Evolutionary conservation across 306 rosid species (phyloP), one percentile per base, ranked within the genome.

Genomic region (Carpinus viminea): DNA sequence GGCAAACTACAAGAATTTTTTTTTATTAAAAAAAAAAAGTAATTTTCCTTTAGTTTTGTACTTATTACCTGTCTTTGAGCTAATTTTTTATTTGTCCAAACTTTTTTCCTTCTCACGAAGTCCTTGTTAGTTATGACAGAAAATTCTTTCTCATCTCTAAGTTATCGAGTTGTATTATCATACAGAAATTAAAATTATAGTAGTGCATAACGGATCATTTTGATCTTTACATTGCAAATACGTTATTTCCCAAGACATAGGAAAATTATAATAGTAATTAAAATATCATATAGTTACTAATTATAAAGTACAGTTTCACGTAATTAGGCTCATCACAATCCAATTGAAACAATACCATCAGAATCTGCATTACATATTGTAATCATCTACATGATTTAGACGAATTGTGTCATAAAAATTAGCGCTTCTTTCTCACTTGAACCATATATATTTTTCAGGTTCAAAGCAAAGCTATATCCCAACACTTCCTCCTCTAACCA

Each of bases 391-490:
- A 60, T 26, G 18, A 26, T 60, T 60, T 60, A 2, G 16, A 28
- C 12, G 38, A 26, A 26, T 4, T 26, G 5, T 26, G 3, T 60
- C 43, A 38, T 4, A 38, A 3, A 38, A 38, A 36, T 36, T 36
- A 38, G 64, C 16, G 20, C n/a, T 34, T 15, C 43, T 64, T 64
- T 36, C 70, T 16, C 46, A 64, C 70, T 13, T 16, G 8, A 26
- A 28, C 16, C 41, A 4, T 21, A 17, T 1, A 51, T 31, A 31
- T 31, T 59, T 81, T 80, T 83, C 91, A 95, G 99, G 98, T 81
- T 77, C 98, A 73, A 95, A 88, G 69, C 93, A 90, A 69, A 95
- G 82, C 79, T 95, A 95, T 55, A 80, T 93, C 74, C 99, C 98
- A 1, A 26, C 88, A 62, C 94, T 95, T 72, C 99, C 99, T 1